Percentiles rank a stretch among this genome's conserved stretches.
Conservation (phyloP, 177 flowering plant species). For the Vitis hybrid region DNA sequence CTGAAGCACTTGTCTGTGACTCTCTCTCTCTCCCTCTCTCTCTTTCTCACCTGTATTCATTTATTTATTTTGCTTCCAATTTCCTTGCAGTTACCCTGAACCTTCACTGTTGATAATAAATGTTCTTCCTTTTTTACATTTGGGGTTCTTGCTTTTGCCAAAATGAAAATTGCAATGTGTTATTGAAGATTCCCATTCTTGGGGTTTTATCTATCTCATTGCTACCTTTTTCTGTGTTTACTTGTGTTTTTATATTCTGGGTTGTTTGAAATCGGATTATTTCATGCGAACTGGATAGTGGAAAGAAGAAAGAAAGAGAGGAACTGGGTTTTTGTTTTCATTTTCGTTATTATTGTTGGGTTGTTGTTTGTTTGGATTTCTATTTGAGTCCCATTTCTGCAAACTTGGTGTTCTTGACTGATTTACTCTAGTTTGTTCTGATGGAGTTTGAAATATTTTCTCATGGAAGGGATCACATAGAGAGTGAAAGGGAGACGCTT, state of each 20-base stretch:
- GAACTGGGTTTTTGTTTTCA: not conserved
- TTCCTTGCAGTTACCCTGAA: not conserved
- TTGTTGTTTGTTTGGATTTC: not conserved
- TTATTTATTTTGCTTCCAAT: slow-evolving; percentile 16
- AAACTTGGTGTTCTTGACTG: not conserved
- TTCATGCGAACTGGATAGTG: no score
- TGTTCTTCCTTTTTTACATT: no score
- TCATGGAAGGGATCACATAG: not conserved
- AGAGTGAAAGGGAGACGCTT: slow-evolving; percentile 1
- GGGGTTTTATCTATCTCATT: no score
- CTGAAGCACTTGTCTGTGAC: slow-evolving; percentile 16
- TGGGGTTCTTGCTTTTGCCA: no score
- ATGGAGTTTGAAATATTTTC: not conserved
- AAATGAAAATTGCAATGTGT: no score
- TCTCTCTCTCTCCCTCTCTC: slow-evolving; percentile 14
- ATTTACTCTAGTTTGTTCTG: not conserved
- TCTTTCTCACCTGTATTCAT: not conserved
- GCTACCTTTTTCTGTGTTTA: not conserved
- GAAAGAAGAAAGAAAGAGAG: no score
- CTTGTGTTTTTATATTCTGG: not conserved
- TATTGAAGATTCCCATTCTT: no score
- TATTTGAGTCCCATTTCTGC: not conserved
- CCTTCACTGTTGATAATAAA: no score
- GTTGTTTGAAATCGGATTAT: not conserved
- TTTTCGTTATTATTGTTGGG: no score